Evolutionary conservation across 106 monocot genomes (phyloP).

Genomic region (Platanthera zijinensis): DNA sequence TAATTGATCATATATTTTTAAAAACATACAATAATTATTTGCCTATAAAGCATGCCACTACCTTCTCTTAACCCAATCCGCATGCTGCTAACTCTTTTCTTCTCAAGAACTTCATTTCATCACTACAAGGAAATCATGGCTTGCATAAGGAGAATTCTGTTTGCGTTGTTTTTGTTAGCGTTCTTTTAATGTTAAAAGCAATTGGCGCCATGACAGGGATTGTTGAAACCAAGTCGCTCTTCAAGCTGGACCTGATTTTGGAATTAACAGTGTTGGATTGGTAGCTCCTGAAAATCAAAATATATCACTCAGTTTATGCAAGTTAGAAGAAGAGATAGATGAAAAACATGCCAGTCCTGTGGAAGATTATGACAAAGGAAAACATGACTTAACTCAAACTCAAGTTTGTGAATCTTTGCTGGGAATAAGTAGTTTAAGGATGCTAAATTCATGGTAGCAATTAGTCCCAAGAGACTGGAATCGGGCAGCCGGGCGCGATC

Average conservation of each 20-base stretch:
- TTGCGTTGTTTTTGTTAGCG: not conserved
- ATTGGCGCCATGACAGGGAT: constrained; percentile 6
- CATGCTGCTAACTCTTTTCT: no score
- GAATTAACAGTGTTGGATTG: constrained; percentile 7
- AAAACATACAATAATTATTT: no score
- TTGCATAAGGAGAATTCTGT: no score
- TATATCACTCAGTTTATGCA: not conserved
- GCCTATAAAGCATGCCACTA: no score
- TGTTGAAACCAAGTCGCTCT: not conserved
- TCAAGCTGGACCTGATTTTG: constrained; percentile 7
- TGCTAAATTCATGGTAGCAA: constrained; percentile 1
- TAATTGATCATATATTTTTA: no score
- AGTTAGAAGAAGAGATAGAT: constrained; percentile 4
- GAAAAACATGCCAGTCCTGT: constrained; percentile 8
- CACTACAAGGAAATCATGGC: no score
- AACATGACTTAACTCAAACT: not conserved
- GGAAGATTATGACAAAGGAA: constrained; percentile 13
- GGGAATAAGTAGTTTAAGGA: not conserved
- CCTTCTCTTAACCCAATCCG: no score
- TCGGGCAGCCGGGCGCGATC: no score
- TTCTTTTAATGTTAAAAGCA: constrained; percentile 3
- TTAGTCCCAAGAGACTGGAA: constrained; percentile 10
- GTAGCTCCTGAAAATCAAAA: not conserved
- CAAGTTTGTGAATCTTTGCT: not conserved
- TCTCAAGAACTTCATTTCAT: no score